A percentile compares a stretch with the other conserved stretches of the same genome.
phyloP scores from a whole-genome alignment of 805 yeast genomes.

The Lachancea thermotolerans region DNA sequence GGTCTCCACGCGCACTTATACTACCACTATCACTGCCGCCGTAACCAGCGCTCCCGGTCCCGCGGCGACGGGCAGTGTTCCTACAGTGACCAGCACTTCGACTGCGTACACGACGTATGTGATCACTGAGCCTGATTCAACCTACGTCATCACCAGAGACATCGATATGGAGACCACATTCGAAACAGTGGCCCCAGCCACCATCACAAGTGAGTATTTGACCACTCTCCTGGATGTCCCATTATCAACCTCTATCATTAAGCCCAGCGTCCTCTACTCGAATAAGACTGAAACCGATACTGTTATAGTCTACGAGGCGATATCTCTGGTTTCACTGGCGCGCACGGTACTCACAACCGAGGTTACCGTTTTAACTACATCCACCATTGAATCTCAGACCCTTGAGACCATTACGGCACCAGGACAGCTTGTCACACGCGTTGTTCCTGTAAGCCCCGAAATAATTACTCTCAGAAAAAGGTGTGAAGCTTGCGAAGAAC shows the following conservation, averaged over 20 bases:
- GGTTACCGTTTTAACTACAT: conserved; percentile 1
- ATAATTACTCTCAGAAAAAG: background rate
- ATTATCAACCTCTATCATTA: conserved; percentile 5
- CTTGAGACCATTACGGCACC: conserved; percentile 2
- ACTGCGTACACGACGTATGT: conserved; percentile 2
- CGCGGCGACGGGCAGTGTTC: background rate
- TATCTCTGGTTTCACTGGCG: conserved; percentile 5
- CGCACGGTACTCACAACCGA: conserved; percentile 1
- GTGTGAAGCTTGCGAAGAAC: background rate
- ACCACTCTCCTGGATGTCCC: conserved; percentile 7
- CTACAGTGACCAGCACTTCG: background rate
- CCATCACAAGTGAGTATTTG: conserved; percentile 6
- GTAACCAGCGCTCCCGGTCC: background rate
- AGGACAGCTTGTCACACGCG: conserved; percentile 2
- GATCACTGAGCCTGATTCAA: conserved; percentile 1
- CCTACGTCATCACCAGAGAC: background rate
- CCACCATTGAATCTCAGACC: conserved; percentile 2
- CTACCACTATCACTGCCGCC: conserved; percentile 3
- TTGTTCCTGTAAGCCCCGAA: background rate
- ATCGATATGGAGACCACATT: conserved; percentile 1
- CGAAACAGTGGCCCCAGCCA: background rate
- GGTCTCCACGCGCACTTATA: background rate
- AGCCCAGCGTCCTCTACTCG: conserved; percentile 5
- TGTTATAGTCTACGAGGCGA: conserved; percentile 8
- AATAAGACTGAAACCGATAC: conserved; percentile 4